phyloP scores from a whole-genome alignment of 2,329 filamentous ascomycete genomes.

The Aspergillus tubingensis region DNA sequence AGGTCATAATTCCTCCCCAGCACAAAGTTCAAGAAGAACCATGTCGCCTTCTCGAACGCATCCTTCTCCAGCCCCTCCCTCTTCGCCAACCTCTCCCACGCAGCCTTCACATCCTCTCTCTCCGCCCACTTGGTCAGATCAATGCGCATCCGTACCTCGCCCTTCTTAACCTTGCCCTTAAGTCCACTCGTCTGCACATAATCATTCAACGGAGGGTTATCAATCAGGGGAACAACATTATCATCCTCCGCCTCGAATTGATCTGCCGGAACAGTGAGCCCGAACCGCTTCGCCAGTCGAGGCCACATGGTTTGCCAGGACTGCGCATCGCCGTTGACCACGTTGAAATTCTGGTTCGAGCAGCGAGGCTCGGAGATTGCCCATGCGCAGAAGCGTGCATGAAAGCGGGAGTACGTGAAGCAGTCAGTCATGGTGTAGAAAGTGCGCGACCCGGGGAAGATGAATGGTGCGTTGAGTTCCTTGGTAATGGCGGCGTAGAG shows the following conservation, averaged over 20 bases:
- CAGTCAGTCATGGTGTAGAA: conserved; percentile 39
- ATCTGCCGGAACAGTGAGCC: conserved; percentile 29
- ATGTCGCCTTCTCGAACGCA: neutral
- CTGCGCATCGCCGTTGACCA: conserved; percentile 43
- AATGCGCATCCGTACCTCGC: neutral
- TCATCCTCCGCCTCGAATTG: neutral
- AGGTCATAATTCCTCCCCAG: neutral
- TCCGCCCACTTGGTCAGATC: neutral
- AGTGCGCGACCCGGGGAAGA: conserved; percentile 37
- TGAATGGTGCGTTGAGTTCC: conserved; percentile 32
- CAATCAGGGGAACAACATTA: neutral
- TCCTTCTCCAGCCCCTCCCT: neutral
- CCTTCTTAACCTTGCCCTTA: neutral
- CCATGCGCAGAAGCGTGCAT: conserved; percentile 43
- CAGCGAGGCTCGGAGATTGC: conserved; percentile 32
- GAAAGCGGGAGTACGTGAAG: conserved; percentile 35
- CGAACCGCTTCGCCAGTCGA: conserved; percentile 40
- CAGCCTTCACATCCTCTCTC: neutral
- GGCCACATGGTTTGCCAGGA: conserved; percentile 47
- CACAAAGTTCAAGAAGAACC: neutral
- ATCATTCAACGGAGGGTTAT: neutral
- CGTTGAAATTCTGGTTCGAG: conserved; percentile 46
- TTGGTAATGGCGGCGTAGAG: conserved; percentile 42
- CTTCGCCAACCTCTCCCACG: neutral
- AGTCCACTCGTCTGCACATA: neutral